Conservation (phyloP, 352 stramenopile species). For the Plasmopara muralis region DNA sequence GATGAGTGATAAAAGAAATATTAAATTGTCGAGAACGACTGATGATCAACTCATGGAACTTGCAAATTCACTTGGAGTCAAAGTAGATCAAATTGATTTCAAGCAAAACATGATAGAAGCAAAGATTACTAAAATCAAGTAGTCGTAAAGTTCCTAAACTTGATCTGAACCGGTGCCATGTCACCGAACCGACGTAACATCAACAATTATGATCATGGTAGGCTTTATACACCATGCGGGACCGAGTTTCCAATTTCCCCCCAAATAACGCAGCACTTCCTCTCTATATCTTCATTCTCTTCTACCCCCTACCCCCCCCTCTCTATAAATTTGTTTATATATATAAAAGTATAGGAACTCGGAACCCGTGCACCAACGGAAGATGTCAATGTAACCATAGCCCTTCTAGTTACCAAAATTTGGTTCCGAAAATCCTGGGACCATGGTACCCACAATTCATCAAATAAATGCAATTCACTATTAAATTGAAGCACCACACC, state of each 20-base stretch:
- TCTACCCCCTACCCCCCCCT: not conserved
- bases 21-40: too few species aligned
- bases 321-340: not conserved
- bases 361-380: too few species aligned
- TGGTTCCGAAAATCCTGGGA: constrained; percentile 1
- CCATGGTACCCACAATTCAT: not conserved
- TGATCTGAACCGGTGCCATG: too few species aligned
- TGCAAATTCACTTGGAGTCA: too few species aligned
- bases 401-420: constrained; percentile 2
- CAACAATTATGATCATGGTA: constrained; percentile 9
- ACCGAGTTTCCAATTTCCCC: constrained; percentile 7
- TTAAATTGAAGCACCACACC: not conserved
- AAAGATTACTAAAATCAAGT: too few species aligned
- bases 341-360: constrained; percentile 2
- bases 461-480: too few species aligned
- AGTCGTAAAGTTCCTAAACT: too few species aligned
- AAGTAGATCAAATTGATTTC: too few species aligned
- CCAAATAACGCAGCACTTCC: constrained; percentile 2
- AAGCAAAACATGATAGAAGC: too few species aligned
- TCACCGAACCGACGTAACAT: constrained; percentile 1
- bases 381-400: not conserved
- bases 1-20: too few species aligned
- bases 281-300: not conserved
- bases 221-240: constrained; percentile 8
- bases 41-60: too few species aligned